Base-by-base conservation (phyloP, 306 rosid species). In the Abrus precatorius region DNA sequence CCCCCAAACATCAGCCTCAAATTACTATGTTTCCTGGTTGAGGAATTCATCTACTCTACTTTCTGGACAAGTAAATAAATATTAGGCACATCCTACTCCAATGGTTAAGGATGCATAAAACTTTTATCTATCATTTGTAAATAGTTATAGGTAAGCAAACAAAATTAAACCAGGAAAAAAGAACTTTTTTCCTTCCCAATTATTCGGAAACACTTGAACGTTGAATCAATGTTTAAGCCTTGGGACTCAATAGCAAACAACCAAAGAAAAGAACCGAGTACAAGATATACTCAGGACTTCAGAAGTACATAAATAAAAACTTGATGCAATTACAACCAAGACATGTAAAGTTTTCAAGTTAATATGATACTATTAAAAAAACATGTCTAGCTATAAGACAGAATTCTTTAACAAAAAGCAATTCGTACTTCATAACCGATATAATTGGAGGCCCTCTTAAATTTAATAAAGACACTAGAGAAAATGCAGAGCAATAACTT, bases 181-280 rank as follows among this genome's bases (percentile, higher is more conserved):
- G 29, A 62, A 62, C 67, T 13, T 48, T 10, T 29, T 12, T 32
- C 14, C 9, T 32, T 33, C 13, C 10, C 30, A 68, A 7, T 45
- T 43, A n/a, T 28, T 30, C 1, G 28, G 14, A 72, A 64, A 41
- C 29, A 30, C 40, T 29, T 28, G 67, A 36, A 36, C 4, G 40
- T 36, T 36, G 40, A 78, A 78, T 29, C 68, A 52, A 52, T 64
- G 65, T 5, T 57, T 67, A 67, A 7, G 41, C 27, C 27, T 73
- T 20, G n/a, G 54, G 5, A 7, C 27, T 14, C 14, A 53, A 48
- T 13, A 66, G 67, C 30, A 13, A 32, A 41, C 27, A 30, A 68
- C 28, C 11, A 55, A 57, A 65, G n/a, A 27, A 29, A 34, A 4
- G 29, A 69, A 36, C 27, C 40, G 20, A 20, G 20, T 20, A 20